phyloP scores from a whole-genome alignment of 1,284 basidiomycete species.

The Marasmius oreades region DNA sequence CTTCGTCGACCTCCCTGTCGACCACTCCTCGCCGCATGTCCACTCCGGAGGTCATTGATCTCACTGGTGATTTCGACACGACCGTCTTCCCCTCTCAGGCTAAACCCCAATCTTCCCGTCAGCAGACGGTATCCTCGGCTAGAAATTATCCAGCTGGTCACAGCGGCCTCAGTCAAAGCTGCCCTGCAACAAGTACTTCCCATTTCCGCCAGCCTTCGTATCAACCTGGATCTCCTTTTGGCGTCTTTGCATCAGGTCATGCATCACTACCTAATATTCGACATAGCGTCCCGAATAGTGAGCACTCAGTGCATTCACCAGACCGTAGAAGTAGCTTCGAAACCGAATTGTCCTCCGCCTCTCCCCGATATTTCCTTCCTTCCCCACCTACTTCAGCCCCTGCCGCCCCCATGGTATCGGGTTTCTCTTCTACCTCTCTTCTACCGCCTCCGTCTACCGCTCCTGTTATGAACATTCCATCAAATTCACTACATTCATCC shows the following conservation, averaged over 20 bases:
- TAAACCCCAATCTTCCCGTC: neutral
- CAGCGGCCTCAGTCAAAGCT: neutral
- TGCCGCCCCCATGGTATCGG: neutral
- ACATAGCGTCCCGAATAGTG: neutral
- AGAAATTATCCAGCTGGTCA: neutral
- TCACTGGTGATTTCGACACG: neutral
- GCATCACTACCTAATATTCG: neutral
- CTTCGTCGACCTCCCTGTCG: neutral
- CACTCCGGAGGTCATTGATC: conserved; percentile 1
- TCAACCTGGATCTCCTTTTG: neutral
- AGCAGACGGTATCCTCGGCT: neutral
- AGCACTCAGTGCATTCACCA: no score
- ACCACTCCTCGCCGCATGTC: neutral
- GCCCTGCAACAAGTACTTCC: neutral
- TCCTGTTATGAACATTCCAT: neutral
- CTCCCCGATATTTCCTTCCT: neutral
- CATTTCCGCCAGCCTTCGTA: neutral
- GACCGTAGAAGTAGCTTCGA: neutral
- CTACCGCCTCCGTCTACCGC: neutral
- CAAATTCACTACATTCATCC: neutral
- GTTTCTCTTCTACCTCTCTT: neutral
- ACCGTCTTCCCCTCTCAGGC: neutral
- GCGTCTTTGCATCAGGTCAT: neutral
- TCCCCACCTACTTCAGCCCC: neutral
- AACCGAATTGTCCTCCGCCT: neutral